Evolutionary conservation across 1,284 basidiomycete genomes (phyloP), one percentile per base, ranked within the genome.

Genomic region (Bjerkandera adusta): DNA sequence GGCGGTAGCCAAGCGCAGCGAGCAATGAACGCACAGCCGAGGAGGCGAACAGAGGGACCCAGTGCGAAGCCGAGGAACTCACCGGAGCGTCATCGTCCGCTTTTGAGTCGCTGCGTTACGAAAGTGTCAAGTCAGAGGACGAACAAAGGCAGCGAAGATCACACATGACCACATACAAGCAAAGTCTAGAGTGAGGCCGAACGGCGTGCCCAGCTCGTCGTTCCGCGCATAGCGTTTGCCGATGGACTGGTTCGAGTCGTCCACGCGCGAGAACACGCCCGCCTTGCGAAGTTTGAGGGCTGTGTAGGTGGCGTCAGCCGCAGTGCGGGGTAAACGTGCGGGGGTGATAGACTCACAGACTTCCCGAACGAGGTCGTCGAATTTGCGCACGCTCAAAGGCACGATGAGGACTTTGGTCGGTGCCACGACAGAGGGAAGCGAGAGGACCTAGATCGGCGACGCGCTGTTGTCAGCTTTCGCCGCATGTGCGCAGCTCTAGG

Each of bases 181-280:
- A 75, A 99, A 99, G 71, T 99, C 96, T 52, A 99, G 79, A 4
- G 97, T 99, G 57, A 95, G 78, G 45, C 96, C 96, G 65, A 90
- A 99, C 3, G 96, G 96, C 29, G 96, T 99, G 57, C 96, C 96
- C 35, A 99, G 81, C 72, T 99, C 97, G 71, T 99, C 96, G 71
- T 98, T 99, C 53, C 97, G 83, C 25, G 97, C 84, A 69, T 99
- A 99, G 30, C 97, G 91, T 73, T 92, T 93, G 43, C 96, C 97
- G 63, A 99, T 98, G 4, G 92, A 89, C 33, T 90, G 88, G 62
- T 88, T 91, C 26, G 93, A 97, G 68, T 98, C 95, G 68, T 99
- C 96, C 2, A 98, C 94, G 45, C 94, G 81, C 43, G 89, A 87
- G 57, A 93, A 92, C 43, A 99, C 81, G 56, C 96, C 94, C 10